phyloP scores from a whole-genome alignment of 441 rosid genomes.

The Populus hybrid region DNA sequence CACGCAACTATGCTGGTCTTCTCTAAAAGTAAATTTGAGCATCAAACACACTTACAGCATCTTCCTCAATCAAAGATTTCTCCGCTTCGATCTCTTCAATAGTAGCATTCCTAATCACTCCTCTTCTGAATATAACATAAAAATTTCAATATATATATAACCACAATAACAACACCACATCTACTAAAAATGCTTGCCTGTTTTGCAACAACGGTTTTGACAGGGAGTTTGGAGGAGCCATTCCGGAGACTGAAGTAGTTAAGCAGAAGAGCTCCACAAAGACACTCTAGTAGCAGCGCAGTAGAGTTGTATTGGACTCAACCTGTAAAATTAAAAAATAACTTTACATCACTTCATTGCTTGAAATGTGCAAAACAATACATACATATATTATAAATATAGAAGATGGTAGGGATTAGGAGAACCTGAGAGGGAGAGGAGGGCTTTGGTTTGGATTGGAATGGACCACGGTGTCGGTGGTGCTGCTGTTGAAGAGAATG shows the following conservation, averaged over 20 bases:
- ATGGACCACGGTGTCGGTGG: slow-evolving; percentile 29
- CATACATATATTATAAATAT: too few species aligned
- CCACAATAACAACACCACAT: background rate
- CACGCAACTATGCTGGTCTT: too few species aligned
- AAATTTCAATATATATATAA: background rate
- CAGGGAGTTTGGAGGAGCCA: slow-evolving; percentile 21
- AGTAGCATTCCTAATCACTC: slow-evolving; percentile 59
- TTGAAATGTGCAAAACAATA: background rate
- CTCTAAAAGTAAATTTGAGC: too few species aligned
- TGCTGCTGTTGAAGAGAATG: slow-evolving; percentile 28
- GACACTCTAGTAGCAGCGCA: slow-evolving; percentile 18
- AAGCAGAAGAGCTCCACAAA: slow-evolving; percentile 35
- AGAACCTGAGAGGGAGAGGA: slow-evolving; percentile 42
- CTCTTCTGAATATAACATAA: slow-evolving; percentile 26
- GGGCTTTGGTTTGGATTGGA: slow-evolving; percentile 34
- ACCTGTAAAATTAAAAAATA: slow-evolving; percentile 26
- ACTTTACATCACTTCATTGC: background rate
- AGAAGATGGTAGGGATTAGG: slow-evolving; percentile 21
- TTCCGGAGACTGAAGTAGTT: slow-evolving; percentile 28
- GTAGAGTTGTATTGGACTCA: slow-evolving; percentile 23
- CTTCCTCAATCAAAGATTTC: slow-evolving; percentile 64
- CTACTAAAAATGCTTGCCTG: background rate
- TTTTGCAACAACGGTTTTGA: slow-evolving; percentile 31
- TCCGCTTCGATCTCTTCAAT: slow-evolving; percentile 77
- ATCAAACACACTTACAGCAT: slow-evolving; percentile 48